Base-by-base conservation (phyloP, 1,284 basidiomycete genomes). In the Rhodofomes roseus region DNA sequence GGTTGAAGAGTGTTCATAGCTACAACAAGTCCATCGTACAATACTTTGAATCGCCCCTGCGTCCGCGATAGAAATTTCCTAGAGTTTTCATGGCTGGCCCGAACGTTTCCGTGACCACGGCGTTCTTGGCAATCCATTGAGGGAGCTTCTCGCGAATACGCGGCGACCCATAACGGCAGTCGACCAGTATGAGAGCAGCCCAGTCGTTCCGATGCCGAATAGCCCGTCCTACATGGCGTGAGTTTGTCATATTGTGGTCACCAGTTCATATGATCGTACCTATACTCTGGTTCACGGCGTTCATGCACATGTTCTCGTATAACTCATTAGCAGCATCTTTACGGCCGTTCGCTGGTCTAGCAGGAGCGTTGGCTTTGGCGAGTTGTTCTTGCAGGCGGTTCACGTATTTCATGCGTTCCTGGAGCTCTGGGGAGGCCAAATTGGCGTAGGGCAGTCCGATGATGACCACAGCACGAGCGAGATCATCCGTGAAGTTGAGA, bases 211-310 rank as follows among this genome's bases (percentile, higher is more conserved):
- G 82, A 71, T 96, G 94, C 39, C 95, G 85, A 60, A 96, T 96
- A 4, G 95, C 94, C 62, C 95, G 86, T 43, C 94, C 93, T 95
- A 65, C 18, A 20, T 27, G 5, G 16, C 14, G 4, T 2, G 48
- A 48, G n/a, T n/a, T n/a, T n/a, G n/a, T n/a, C n/a, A n/a, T n/a
- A n/a, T n/a, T n/a, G n/a, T n/a, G n/a, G n/a, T n/a, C n/a, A n/a
- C n/a, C n/a, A n/a, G n/a, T n/a, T n/a, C n/a, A n/a, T n/a, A 57
- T 46, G 51, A n/a, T 70, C 85, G 58, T 62, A 89, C 95, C 96
- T 62, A 99, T 98, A 58, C 92, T 95, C 73, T 99, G 96, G 75
- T 99, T 99, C 44, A 98, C 95, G 0, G 95, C 85, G 65, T 93
- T 93, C 93, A 98, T 97, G 70, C 95, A 97, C 79, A 95, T 84